Evolutionary conservation across 345 rosid species (phyloP).

Genomic region (Populus nigra): DNA sequence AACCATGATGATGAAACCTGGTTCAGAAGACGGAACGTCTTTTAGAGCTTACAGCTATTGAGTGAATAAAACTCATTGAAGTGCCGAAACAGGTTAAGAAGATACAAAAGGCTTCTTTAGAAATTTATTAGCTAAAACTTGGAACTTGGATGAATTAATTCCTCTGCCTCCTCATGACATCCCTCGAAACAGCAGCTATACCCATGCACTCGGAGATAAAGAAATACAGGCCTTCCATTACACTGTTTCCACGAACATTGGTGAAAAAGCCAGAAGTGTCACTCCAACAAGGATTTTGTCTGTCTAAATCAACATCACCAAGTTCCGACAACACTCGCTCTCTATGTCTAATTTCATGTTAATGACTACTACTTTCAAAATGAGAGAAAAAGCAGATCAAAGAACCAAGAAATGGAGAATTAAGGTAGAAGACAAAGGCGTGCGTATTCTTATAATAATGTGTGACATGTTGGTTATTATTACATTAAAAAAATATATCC

Average conservation of each 20-base stretch:
- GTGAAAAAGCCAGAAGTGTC: not conserved
- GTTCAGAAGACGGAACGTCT: not conserved
- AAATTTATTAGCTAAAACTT: not conserved
- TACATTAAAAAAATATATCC: conserved; percentile 29
- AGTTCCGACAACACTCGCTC: no score
- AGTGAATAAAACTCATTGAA: not conserved
- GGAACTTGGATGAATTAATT: not conserved
- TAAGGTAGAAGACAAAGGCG: no score
- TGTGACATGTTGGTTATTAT: not conserved
- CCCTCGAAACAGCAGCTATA: not conserved
- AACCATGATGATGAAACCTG: conserved; percentile 17
- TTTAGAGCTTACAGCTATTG: not conserved
- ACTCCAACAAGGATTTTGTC: no score
- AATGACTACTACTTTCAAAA: no score
- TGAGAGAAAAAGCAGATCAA: no score
- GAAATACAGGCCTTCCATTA: not conserved
- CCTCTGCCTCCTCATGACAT: not conserved
- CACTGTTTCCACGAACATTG: not conserved
- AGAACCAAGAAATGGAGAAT: no score
- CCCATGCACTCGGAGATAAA: not conserved
- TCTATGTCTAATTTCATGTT: no score
- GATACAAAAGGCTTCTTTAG: not conserved
- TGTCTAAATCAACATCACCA: no score
- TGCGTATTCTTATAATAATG: no score
- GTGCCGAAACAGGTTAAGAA: not conserved